These are phyloP conservation scores for Lagenidium giganteum DNA, from an alignment of 352 stramenopile genomes.

Conservation along the genomic window DNA sequence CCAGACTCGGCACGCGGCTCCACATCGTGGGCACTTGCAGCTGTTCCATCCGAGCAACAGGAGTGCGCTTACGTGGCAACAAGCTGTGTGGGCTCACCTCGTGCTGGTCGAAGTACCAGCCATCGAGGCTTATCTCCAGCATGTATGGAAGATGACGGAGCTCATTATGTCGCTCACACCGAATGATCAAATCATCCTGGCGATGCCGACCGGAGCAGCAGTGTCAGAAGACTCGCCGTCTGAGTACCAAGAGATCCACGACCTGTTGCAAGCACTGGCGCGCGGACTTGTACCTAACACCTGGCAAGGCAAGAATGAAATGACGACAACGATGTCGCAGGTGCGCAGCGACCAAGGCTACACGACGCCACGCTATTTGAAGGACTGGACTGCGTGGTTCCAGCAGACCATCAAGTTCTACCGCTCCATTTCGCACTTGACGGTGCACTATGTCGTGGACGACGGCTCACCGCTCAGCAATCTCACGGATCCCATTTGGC, in stretches of 20 bases:
- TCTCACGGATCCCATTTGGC: constrained; percentile 16
- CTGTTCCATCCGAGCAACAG: too few species aligned
- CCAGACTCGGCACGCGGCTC: too few species aligned
- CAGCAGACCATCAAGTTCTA: constrained; percentile 7
- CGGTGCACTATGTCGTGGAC: too few species aligned
- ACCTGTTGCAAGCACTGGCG: constrained; percentile 4
- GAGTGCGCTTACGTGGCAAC: too few species aligned
- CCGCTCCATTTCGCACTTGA: background rate
- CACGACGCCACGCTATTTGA: background rate
- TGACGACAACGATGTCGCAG: background rate
- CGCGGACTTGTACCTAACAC: background rate
- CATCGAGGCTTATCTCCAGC: constrained; percentile 37
- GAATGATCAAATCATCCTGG: constrained; percentile 10
- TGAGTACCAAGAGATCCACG: constrained; percentile 7
- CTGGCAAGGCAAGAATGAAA: too few species aligned
- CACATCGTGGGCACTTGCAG: too few species aligned
- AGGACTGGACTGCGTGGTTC: constrained; percentile 9
- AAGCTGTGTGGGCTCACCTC: constrained; percentile 26
- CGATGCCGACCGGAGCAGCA: background rate
- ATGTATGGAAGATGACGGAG: constrained; percentile 34
- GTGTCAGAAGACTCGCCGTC: too few species aligned
- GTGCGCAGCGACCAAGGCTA: background rate
- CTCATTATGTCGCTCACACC: constrained; percentile 23
- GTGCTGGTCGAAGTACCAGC: constrained; percentile 38
- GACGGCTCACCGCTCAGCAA: background rate